phyloP scores from a whole-genome alignment of 108 stramenopile species.

The Seminavis robusta region DNA sequence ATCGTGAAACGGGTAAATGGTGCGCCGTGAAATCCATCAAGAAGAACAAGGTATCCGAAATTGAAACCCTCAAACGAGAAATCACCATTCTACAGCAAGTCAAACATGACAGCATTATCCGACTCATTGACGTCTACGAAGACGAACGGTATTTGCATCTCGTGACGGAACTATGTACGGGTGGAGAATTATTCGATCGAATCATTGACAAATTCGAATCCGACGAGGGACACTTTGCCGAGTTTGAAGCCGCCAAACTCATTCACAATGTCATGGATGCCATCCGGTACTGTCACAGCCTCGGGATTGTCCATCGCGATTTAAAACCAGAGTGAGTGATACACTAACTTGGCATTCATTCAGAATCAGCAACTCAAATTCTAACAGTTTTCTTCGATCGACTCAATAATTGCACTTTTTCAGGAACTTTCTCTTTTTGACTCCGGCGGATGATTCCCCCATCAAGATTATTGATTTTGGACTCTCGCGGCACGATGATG shows the following conservation, averaged over 20 bases:
- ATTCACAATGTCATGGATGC: slow-evolving; percentile 58
- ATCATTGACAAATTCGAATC: slow-evolving; percentile 47
- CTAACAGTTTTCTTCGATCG: neutral
- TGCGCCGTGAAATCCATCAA: slow-evolving; percentile 47
- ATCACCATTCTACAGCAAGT: slow-evolving; percentile 48
- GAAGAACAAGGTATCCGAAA: slow-evolving; percentile 22
- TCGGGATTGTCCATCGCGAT: slow-evolving; percentile 89
- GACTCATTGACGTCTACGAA: slow-evolving; percentile 77
- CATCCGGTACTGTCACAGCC: slow-evolving; percentile 64
- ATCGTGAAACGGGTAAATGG: slow-evolving; percentile 9
- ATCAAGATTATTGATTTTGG: slow-evolving; percentile 83
- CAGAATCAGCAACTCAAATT: too few species aligned
- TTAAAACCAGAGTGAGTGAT: slow-evolving; percentile 94
- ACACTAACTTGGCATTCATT: slow-evolving; percentile 16
- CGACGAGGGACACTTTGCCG: slow-evolving; percentile 28
- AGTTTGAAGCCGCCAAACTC: slow-evolving; percentile 43
- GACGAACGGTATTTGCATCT: slow-evolving; percentile 56
- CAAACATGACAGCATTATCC: slow-evolving; percentile 74
- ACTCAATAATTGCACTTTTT: too few species aligned
- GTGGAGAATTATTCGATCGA: slow-evolving; percentile 69
- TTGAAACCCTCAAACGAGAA: slow-evolving; percentile 21
- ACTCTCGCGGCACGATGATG: slow-evolving; percentile 37
- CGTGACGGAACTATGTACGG: slow-evolving; percentile 37
- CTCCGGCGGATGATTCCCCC: too few species aligned
- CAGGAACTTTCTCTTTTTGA: too few species aligned